Evolutionary conservation across 2,329 filamentous ascomycete genomes (phyloP).

Genomic region (Sarocladium oryzae): DNA sequence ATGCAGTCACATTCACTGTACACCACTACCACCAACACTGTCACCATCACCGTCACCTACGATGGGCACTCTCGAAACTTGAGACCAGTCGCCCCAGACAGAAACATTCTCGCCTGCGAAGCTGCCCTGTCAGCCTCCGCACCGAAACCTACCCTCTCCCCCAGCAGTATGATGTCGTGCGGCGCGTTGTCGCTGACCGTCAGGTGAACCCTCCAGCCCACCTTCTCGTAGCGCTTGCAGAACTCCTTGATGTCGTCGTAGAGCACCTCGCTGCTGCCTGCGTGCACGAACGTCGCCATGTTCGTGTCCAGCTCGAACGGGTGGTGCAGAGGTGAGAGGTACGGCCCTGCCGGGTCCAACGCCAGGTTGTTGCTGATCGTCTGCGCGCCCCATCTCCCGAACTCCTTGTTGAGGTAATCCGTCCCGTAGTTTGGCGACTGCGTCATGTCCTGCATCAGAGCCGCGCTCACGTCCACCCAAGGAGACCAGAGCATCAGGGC

Average conservation of each 20-base stretch:
- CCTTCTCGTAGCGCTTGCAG: slow-evolving; percentile 11
- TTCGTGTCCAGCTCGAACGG: slow-evolving; percentile 11
- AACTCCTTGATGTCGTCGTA: slow-evolving; percentile 17
- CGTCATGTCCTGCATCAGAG: slow-evolving; percentile 17
- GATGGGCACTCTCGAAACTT: background rate
- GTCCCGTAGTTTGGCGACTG: slow-evolving; percentile 13
- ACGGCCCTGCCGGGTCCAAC: slow-evolving; percentile 7
- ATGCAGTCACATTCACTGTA: too few species aligned
- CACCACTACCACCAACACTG: too few species aligned
- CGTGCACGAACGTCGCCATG: slow-evolving; percentile 19
- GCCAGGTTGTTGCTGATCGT: slow-evolving; percentile 11
- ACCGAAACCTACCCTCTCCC: slow-evolving; percentile 16
- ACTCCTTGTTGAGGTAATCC: slow-evolving; percentile 17
- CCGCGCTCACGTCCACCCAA: slow-evolving; percentile 19
- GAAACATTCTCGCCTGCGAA: slow-evolving; percentile 11
- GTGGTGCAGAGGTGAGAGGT: slow-evolving; percentile 14
- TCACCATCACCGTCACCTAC: background rate
- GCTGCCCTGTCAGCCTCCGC: slow-evolving; percentile 14
- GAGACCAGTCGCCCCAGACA: slow-evolving; percentile 1
- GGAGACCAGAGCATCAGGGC: slow-evolving; percentile 18
- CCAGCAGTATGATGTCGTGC: slow-evolving; percentile 19
- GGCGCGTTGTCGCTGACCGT: slow-evolving; percentile 13
- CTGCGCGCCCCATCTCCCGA: slow-evolving; percentile 15
- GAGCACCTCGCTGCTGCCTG: slow-evolving; percentile 17
- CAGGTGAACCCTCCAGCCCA: slow-evolving; percentile 16